A percentile compares a stretch with the other conserved stretches of the same genome.
These are phyloP conservation scores for Leccinum sublutescens DNA, from an alignment of 768 basidiomycete species.

Conservation along the genomic window DNA sequence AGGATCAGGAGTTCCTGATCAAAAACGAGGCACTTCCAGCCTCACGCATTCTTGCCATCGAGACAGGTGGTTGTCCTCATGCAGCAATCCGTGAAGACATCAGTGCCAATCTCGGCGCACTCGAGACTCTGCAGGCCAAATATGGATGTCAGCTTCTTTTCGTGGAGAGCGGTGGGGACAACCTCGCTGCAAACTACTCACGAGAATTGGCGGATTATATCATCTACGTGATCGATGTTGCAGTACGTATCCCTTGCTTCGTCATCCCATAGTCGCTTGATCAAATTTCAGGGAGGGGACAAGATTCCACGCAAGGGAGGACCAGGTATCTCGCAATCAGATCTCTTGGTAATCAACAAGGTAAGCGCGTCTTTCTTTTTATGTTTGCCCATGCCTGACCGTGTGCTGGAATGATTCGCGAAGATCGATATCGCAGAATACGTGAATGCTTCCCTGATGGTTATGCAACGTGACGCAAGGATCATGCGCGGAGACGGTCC, in stretches of 20 bases:
- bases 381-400: neutral
- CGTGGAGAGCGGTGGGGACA: conserved; percentile 96
- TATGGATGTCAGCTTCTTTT: conserved; percentile 88
- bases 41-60: conserved; percentile 89
- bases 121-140: conserved; percentile 91
- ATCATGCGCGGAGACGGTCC: conserved; percentile 94
- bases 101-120: conserved; percentile 92
- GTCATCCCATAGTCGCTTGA: conserved; percentile 1
- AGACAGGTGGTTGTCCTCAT: conserved; percentile 97
- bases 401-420: neutral
- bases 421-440: conserved; percentile 93
- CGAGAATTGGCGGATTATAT: conserved; percentile 97
- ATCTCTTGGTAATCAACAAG: conserved; percentile 95
- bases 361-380: conserved; percentile 35
- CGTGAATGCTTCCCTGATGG: conserved; percentile 88
- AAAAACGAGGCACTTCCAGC: conserved; percentile 84
- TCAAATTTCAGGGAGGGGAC: conserved; percentile 78
- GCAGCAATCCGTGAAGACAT: conserved; percentile 99
- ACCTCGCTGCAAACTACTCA: conserved; percentile 95
- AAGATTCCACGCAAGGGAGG: conserved; percentile 99
- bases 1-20: conserved; percentile 97
- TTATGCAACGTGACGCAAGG: conserved; percentile 93
- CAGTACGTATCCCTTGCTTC: conserved; percentile 43
- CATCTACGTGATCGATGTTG: conserved; percentile 88
- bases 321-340: conserved; percentile 95